These are phyloP conservation scores for Grigorovia humatica DNA, from an alignment of 805 yeast genomes.

Conservation along the genomic window DNA sequence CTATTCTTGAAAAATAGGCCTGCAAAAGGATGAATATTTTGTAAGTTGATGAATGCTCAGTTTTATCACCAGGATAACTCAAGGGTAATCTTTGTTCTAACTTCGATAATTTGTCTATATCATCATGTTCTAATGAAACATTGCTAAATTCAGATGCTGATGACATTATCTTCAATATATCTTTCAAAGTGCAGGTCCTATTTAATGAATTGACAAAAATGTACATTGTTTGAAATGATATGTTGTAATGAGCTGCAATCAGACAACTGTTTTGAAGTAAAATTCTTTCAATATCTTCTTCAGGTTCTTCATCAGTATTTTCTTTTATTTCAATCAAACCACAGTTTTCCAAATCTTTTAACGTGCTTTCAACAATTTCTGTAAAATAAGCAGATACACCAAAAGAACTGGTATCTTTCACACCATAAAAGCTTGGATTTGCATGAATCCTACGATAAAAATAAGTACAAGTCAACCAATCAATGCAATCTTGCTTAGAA, in stretches of 20 bases:
- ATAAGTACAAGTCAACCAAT: slow-evolving; percentile 78
- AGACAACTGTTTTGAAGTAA: slow-evolving; percentile 59
- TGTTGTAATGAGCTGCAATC: slow-evolving; percentile 63
- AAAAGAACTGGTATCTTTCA: slow-evolving; percentile 46
- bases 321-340: slow-evolving; percentile 52
- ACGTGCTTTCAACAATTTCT: slow-evolving; percentile 63
- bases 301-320: slow-evolving; percentile 11
- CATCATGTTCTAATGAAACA: slow-evolving; percentile 54
- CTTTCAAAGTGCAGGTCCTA: slow-evolving; percentile 46
- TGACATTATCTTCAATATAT: slow-evolving; percentile 54
- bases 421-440: slow-evolving; percentile 87
- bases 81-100: slow-evolving; percentile 56
- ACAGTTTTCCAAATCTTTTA: slow-evolving; percentile 52
- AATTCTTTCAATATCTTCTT: slow-evolving; percentile 29
- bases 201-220: slow-evolving; percentile 42
- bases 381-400: slow-evolving; percentile 79
- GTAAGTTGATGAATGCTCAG: slow-evolving; percentile 41
- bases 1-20: slow-evolving; percentile 64
- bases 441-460: slow-evolving; percentile 70
- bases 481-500: slow-evolving; percentile 75
- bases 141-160: slow-evolving; percentile 65
- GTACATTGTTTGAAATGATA: slow-evolving; percentile 59
- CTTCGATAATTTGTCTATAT: slow-evolving; percentile 36
- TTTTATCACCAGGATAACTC: slow-evolving; percentile 31
- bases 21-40: slow-evolving; percentile 71